Evolutionary conservation across 179 eudicot genomes (phyloP).

Genomic region (Silene noctiflora): DNA sequence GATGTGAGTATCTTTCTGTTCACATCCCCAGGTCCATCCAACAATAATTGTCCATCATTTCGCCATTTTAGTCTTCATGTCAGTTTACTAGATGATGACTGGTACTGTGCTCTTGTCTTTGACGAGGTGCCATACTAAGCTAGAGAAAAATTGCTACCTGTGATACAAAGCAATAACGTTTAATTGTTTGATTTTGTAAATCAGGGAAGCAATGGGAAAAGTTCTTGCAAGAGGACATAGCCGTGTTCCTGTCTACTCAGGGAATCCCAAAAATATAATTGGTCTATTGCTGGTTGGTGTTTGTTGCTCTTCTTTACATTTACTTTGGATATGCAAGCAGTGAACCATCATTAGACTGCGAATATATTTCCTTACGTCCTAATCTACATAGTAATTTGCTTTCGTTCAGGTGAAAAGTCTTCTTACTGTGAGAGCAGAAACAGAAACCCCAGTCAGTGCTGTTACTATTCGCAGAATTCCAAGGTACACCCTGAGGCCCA

Average conservation of each 20-base stretch:
- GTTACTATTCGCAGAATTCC: conserved; percentile 78
- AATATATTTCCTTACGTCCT: too few species aligned
- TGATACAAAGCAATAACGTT: neutral
- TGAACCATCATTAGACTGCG: neutral
- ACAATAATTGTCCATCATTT: too few species aligned
- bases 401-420: conserved; percentile 63
- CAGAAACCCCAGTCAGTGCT: conserved; percentile 74
- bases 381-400: neutral
- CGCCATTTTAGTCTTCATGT: neutral
- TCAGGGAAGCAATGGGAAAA: conserved; percentile 77
- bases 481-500: conserved; percentile 33
- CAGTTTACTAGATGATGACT: neutral
- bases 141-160: neutral
- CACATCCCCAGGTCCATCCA: too few species aligned
- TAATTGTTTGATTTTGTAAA: conserved; percentile 14
- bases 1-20: too few species aligned
- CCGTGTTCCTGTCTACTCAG: conserved; percentile 65
- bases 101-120: neutral
- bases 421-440: conserved; percentile 79
- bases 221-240: conserved; percentile 78
- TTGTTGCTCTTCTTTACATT: neutral
- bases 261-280: conserved; percentile 59
- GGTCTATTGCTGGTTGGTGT: conserved; percentile 60
- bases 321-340: neutral
- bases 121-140: neutral